Evolutionary conservation across 2,329 filamentous ascomycete species (phyloP).

Genomic region (Talaromyces sp.): DNA sequence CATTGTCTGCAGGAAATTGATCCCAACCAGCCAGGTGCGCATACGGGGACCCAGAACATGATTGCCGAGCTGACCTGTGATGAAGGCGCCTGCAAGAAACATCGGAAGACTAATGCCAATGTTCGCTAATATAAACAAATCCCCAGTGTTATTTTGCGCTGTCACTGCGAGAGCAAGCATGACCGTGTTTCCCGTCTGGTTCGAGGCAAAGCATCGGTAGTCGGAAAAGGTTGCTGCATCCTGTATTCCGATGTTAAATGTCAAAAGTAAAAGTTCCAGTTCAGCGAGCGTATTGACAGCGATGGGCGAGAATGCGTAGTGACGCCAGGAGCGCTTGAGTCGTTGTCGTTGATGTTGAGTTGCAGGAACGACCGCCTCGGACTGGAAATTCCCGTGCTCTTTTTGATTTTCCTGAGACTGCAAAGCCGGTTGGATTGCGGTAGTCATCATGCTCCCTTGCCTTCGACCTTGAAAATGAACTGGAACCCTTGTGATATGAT

Average conservation of each 20-base stretch:
- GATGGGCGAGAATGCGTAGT: background rate
- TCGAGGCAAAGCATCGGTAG: background rate
- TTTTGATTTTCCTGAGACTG: background rate
- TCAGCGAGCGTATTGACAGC: background rate
- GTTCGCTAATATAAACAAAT: background rate
- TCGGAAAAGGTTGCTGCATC: background rate
- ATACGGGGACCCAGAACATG: background rate
- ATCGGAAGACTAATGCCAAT: background rate
- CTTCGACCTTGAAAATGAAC: background rate
- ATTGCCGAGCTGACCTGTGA: background rate
- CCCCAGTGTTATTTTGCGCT: background rate
- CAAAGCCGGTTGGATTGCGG: background rate
- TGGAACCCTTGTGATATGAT: background rate
- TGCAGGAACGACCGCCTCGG: background rate
- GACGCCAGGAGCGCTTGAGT: background rate
- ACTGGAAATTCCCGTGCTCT: background rate
- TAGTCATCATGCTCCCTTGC: background rate
- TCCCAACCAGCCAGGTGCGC: background rate
- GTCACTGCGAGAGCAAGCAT: background rate
- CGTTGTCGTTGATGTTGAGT: background rate
- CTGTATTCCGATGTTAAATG: background rate
- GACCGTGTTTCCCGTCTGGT: background rate
- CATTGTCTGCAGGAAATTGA: background rate
- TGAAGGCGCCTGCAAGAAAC: background rate
- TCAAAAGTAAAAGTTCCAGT: background rate